Evolutionary conservation across 108 stramenopile genomes (phyloP), one percentile per base, ranked within the genome.

Genomic region (Fragilaria crotonensis): DNA sequence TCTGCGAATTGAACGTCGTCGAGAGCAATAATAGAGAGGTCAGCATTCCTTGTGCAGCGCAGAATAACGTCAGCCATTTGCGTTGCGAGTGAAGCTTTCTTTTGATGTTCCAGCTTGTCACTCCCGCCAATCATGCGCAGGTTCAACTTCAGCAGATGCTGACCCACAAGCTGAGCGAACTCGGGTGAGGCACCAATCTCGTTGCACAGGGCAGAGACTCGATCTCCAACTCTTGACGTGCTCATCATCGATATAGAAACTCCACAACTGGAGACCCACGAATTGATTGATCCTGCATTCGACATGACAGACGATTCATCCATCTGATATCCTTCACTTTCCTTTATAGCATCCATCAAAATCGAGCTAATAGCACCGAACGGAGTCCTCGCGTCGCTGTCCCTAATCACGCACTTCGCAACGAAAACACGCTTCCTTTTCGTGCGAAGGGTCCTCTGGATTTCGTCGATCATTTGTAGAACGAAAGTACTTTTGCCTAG

Each of bases 1-100:
- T 84, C 83, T 56, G 75, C 59, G 57, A 70, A 69, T 25, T 84
- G 83, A 18, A 78, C 74, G 57, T 84, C 83, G 51, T 84, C 83
- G 21, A 84, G 50, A 51, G 71, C 65, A 33, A 78, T 48, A 21
- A 84, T 30, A 30, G 64, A 53, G 25, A 84, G 19, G 52, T 72
- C 53, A 1, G 64, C 66, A 57, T 75, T 54, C 45, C 59, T 62
- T 20, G 79, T 75, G 44, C 72, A 63, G 50, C 72, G 60, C 30
- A 84, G 63, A 53, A 80, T 80, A 23, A 73, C n/a, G n/a, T n/a
- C n/a, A n/a, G n/a, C n/a, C n/a, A n/a, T n/a, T n/a, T n/a, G n/a
- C n/a, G n/a, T n/a, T n/a, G n/a, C n/a, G n/a, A n/a, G n/a, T n/a
- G n/a, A n/a, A n/a, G n/a, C n/a, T n/a, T n/a, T n/a, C n/a, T n/a